Evolutionary conservation across 1,284 basidiomycete genomes (phyloP), one percentile per base, ranked within the genome.

Genomic region (Cutaneotrichosporon dermatis): DNA sequence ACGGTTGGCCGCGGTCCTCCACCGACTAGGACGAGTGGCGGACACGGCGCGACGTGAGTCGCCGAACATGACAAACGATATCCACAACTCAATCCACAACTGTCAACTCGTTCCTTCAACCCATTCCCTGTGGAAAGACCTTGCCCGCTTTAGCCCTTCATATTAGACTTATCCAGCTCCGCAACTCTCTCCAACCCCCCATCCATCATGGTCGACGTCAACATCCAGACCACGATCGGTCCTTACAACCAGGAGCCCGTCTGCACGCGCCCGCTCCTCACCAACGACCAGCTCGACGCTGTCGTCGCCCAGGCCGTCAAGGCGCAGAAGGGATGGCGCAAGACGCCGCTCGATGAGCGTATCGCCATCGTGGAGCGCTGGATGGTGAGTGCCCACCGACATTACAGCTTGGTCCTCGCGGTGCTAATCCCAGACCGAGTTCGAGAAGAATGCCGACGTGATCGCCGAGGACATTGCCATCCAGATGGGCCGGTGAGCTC

Each of bases 311-410:
- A 80, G 34, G 83, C 88, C 4, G 82, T 83, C 43, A 78, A 79
- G 4, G 89, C 89, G 0, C 89, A 92, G 77, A 86, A 84, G 70
- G 68, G 77, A 41, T 95, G 92, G 92, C 81, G 79, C 54, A 83
- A 83, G 63, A 82, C 85, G 1, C 78, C 88, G 0, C 76, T 96
- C 13, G 77, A 84, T 50, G 84, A 92, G 51, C 82, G 91, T 34
- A 84, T 93, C 51, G 82, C 80, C 39, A 85, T 92, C 48, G 88
- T 88, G 6, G 76, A 81, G 58, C 86, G 83, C 68, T 95, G 92
- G 77, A 85, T 90, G 70, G 90, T 89, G 63, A 62, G 82, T 60
- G 51, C 25, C 25, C 25, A 25, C 25, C 25, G 25, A 25, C 25
- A 25, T 25, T 25, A 25, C 25, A 56, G 25, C 25, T 25, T 25